phyloP scores from a whole-genome alignment of 2,329 filamentous ascomycete species.

The Aspergillus jensenii region DNA sequence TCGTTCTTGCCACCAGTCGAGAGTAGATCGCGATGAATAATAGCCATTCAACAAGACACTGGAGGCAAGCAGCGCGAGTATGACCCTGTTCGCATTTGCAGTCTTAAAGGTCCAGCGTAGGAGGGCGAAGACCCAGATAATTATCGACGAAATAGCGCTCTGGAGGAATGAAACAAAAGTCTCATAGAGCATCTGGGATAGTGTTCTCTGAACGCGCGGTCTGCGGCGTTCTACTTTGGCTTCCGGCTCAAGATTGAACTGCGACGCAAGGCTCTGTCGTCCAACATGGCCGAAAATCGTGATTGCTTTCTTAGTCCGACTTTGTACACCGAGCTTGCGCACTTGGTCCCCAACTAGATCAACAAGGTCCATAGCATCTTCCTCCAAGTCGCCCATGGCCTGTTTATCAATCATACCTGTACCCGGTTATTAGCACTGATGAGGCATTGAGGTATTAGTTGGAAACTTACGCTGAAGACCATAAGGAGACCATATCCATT shows the following conservation, averaged over 20 bases:
- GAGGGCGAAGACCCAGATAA: conserved; percentile 72
- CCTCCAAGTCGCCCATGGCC: conserved; percentile 68
- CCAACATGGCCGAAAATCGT: conserved; percentile 51
- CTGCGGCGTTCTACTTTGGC: conserved; percentile 48
- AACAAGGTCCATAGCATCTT: conserved; percentile 48
- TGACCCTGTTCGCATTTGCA: conserved; percentile 69
- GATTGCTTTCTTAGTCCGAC: conserved; percentile 50
- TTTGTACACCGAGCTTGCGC: conserved; percentile 45
- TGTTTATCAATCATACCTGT: conserved; percentile 57
- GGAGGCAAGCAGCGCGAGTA: conserved; percentile 66
- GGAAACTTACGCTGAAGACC: conserved; percentile 43
- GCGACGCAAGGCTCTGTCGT: conserved; percentile 41
- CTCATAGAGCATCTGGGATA: conserved; percentile 71
- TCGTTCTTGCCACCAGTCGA: conserved; percentile 82
- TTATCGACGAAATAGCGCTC: conserved; percentile 71
- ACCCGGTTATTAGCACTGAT: conserved; percentile 6
- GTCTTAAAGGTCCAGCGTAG: conserved; percentile 67
- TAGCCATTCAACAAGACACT: conserved; percentile 74
- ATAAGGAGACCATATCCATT: conserved; percentile 71
- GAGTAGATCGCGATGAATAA: conserved; percentile 70
- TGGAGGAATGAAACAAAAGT: conserved; percentile 70
- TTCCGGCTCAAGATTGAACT: conserved; percentile 37
- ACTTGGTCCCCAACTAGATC: conserved; percentile 54
- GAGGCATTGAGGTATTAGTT: neutral
- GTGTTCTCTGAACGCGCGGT: conserved; percentile 58